phyloP scores from a whole-genome alignment of 441 rosid genomes.

The Adansonia grandidieri region DNA sequence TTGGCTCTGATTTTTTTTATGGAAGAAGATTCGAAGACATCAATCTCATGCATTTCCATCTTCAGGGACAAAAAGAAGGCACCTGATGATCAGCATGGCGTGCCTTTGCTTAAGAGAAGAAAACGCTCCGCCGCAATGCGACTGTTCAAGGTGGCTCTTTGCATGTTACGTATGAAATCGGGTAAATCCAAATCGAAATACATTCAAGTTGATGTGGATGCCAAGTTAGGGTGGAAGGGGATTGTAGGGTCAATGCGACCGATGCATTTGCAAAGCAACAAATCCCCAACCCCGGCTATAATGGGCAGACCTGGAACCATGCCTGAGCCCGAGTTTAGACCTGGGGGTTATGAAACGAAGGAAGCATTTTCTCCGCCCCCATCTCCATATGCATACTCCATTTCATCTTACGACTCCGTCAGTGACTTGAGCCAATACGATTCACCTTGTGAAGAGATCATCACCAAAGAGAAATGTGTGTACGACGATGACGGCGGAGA shows the following conservation, averaged over 20 bases:
- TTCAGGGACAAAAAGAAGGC: constrained; percentile 31
- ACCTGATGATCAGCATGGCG: not conserved
- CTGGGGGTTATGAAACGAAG: constrained; percentile 3
- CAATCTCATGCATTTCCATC: not conserved
- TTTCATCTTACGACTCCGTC: constrained; percentile 32
- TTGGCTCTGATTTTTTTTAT: constrained; percentile 12
- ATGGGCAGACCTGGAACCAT: not conserved
- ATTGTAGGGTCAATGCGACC: constrained; percentile 59
- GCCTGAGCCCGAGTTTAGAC: not conserved
- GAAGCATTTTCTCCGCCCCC: constrained; percentile 45
- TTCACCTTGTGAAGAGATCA: constrained; percentile 38
- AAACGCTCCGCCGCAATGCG: constrained; percentile 32
- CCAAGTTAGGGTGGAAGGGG: constrained; percentile 36
- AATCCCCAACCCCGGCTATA: constrained; percentile 30
- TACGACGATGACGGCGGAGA: constrained; percentile 44
- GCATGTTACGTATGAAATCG: constrained; percentile 45
- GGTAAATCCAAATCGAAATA: constrained; percentile 41
- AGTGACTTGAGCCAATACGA: constrained; percentile 43
- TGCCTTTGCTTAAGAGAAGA: constrained; percentile 36
- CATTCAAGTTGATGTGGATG: constrained; percentile 27
- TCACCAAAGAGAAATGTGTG: constrained; percentile 23
- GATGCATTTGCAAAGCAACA: constrained; percentile 40
- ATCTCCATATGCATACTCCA: constrained; percentile 28
- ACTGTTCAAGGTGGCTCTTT: constrained; percentile 47
- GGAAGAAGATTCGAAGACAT: constrained; percentile 18